These are phyloP conservation scores for Erodium chrysanthum DNA, from an alignment of 441 rosid genomes.

Conservation along the genomic window DNA sequence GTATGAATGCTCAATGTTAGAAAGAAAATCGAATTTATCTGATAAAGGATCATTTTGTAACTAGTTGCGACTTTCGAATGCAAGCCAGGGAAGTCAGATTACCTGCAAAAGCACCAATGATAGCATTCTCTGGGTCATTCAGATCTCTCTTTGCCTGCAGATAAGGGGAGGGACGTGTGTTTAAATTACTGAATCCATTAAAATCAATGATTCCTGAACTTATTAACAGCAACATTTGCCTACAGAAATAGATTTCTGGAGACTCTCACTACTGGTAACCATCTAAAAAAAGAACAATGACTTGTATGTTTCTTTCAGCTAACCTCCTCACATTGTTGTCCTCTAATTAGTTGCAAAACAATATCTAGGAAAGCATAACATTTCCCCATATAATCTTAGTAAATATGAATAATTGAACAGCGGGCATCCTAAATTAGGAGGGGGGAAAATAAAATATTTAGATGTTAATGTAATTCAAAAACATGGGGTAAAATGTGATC, in stretches of 20 bases:
- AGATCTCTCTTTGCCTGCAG: constrained; percentile 69
- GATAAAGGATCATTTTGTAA: neutral
- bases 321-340: too few species aligned
- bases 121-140: constrained; percentile 80
- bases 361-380: too few species aligned
- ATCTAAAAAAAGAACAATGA: too few species aligned
- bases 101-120: constrained; percentile 88
- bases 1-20: too few species aligned
- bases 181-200: neutral
- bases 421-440: too few species aligned
- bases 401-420: too few species aligned
- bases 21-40: too few species aligned
- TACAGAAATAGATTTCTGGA: neutral
- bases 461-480: too few species aligned
- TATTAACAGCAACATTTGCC: neutral
- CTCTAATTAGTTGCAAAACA: too few species aligned
- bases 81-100: constrained; percentile 11
- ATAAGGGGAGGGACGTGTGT: neutral
- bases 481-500: neutral
- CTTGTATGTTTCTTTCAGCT: too few species aligned
- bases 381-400: too few species aligned
- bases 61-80: neutral
- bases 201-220: neutral
- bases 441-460: too few species aligned
- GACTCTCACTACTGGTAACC: neutral